Percentiles rank a stretch among this genome's conserved stretches.
Evolutionary conservation across 192 early-diverging fungal species (phyloP).

Genomic region (Mortierella claussenii): DNA sequence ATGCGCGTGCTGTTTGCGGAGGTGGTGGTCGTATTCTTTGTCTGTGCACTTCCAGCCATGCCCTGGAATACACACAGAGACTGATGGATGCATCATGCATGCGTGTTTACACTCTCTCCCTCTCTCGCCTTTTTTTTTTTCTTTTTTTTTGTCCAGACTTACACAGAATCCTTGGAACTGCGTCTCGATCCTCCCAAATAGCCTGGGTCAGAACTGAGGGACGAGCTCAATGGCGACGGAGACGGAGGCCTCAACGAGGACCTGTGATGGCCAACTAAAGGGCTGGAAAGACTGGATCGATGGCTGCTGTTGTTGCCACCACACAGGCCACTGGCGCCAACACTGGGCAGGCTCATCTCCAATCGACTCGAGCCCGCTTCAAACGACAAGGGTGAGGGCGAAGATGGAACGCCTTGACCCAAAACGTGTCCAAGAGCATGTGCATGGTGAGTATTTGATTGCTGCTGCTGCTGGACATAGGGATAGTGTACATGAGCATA

Average conservation of each 20-base stretch:
- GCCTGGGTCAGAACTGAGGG: slow-evolving; percentile 23
- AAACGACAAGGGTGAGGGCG: slow-evolving; percentile 5
- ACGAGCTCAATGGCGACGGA: slow-evolving; percentile 5
- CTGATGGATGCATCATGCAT: too few species aligned
- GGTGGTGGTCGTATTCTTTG: too few species aligned
- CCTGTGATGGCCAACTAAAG: neutral
- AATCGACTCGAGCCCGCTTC: slow-evolving; percentile 13
- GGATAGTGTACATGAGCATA: neutral
- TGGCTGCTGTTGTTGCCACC: neutral
- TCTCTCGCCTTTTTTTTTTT: neutral
- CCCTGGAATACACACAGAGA: too few species aligned
- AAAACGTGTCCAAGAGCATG: neutral
- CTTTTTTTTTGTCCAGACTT: slow-evolving; percentile 9
- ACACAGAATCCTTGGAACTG: slow-evolving; percentile 50
- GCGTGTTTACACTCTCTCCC: too few species aligned
- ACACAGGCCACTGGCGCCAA: neutral
- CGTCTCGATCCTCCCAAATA: slow-evolving; percentile 21
- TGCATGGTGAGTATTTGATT: neutral
- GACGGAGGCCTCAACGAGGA: slow-evolving; percentile 5
- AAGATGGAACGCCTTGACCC: neutral
- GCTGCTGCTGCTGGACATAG: neutral
- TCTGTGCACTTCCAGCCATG: too few species aligned
- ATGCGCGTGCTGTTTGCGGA: too few species aligned
- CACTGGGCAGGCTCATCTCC: slow-evolving; percentile 14
- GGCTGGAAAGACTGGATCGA: too few species aligned